A percentile compares a stretch with the other conserved stretches of the same genome.
These are phyloP conservation scores for Trichoderma oligosporum DNA, from an alignment of 2,329 filamentous ascomycete species.

Conservation along the genomic window DNA sequence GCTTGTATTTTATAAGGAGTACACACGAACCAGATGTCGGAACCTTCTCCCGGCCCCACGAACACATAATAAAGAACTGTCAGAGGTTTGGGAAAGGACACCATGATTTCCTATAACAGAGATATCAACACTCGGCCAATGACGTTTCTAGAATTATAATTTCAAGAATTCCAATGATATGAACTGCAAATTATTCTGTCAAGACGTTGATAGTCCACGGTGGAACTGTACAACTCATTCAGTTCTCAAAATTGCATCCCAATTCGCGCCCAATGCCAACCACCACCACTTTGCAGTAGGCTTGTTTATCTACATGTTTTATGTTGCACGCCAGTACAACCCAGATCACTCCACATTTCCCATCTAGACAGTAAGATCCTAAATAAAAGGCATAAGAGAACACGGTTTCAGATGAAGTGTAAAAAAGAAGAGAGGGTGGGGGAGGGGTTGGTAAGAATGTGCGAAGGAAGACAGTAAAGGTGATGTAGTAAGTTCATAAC, in stretches of 20 bases:
- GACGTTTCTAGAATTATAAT: too few relatives aligned
- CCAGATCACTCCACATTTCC: neutral
- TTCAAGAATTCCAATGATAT: too few relatives aligned
- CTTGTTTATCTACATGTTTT: slow-evolving; percentile 4
- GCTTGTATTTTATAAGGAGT: neutral
- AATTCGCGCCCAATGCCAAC: neutral
- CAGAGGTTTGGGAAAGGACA: too few relatives aligned
- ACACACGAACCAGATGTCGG: too few relatives aligned
- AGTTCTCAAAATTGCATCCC: neutral
- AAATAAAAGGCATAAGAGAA: neutral
- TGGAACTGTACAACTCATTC: too few relatives aligned
- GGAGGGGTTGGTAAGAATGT: neutral
- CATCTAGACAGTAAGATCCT: neutral
- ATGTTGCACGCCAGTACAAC: neutral
- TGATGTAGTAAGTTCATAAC: slow-evolving; percentile 9
- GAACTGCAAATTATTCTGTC: neutral
- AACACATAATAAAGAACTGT: too few relatives aligned
- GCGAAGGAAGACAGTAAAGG: neutral
- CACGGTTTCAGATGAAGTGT: neutral
- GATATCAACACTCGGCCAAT: too few relatives aligned
- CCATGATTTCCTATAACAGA: too few relatives aligned
- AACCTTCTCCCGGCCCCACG: too few relatives aligned
- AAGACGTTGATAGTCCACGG: too few relatives aligned
- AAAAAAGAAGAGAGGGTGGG: neutral
- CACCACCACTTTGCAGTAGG: slow-evolving; percentile 4